Percentiles rank a stretch among this genome's conserved stretches.
Evolutionary conservation across 1,139 yeast genomes (phyloP).

Genomic region (Saccharomyces hybrid): DNA sequence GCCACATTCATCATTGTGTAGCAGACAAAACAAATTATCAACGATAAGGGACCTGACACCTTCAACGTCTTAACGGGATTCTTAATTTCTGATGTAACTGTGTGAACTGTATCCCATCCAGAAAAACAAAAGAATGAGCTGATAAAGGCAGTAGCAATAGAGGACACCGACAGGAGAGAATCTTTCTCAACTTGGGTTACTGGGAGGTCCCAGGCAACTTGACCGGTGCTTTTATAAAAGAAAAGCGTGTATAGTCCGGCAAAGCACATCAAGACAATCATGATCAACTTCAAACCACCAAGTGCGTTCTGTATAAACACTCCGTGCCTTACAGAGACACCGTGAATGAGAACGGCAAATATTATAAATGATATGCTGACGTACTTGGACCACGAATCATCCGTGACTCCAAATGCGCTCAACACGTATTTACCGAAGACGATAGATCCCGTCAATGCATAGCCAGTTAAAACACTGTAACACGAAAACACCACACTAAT

Average conservation of each 20-base stretch:
- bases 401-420: slow-evolving; percentile 40
- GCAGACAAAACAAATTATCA: slow-evolving; percentile 42
- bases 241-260: slow-evolving; percentile 45
- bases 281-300: slow-evolving; percentile 46
- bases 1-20: slow-evolving; percentile 49
- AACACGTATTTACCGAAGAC: slow-evolving; percentile 64
- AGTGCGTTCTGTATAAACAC: slow-evolving; percentile 46
- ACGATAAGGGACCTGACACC: slow-evolving; percentile 54
- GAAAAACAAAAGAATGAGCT: slow-evolving; percentile 53
- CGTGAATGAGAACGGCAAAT: slow-evolving; percentile 43
- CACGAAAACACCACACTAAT: slow-evolving; percentile 52
- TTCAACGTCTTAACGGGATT: slow-evolving; percentile 50
- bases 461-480: slow-evolving; percentile 54
- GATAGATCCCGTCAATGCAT: slow-evolving; percentile 55
- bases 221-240: slow-evolving; percentile 29
- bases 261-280: slow-evolving; percentile 41
- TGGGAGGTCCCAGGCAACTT: slow-evolving; percentile 9
- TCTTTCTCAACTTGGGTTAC: slow-evolving; percentile 22
- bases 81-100: slow-evolving; percentile 52
- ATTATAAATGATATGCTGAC: slow-evolving; percentile 41
- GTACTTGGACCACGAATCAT: slow-evolving; percentile 35
- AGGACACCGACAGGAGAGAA: slow-evolving; percentile 35
- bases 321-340: slow-evolving; percentile 47
- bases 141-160: slow-evolving; percentile 48
- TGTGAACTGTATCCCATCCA: slow-evolving; percentile 61